Base-by-base conservation (phyloP, 768 basidiomycete genomes). In the Tubosaeta brunneosetosa region DNA sequence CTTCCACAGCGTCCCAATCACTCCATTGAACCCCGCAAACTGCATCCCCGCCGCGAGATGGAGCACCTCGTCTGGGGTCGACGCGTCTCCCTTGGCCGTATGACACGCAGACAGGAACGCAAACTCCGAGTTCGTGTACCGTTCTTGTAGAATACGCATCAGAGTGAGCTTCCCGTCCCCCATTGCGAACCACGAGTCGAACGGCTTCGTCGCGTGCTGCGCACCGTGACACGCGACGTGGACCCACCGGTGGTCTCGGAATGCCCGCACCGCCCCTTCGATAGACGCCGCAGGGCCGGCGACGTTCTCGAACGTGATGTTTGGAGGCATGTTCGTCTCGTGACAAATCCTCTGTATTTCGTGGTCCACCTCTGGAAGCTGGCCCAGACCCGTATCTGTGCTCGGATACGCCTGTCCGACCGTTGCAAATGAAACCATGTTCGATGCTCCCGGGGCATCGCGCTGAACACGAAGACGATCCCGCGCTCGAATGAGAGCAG, bases 131-230 rank as follows among this genome's bases (percentile, higher is more conserved):
- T 50, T 41, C 8, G 41, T 34, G 22, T 50, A 50, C 4, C 49
- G 41, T 2, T 50, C 41, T 25, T 27, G 41, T 32, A 50, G 43
- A 32, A 43, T 43, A 0, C 41, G 41, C 49, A 43, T 50, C 5
- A 50, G 40, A 14, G 49, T 50, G 1, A 50, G 31, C 49, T 42
- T 31, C 0, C 41, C 49, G 9, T 50, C 41, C 2, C 33, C 26
- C 49, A 43, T 50, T n/a, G 41, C 49, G 14, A 50, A 43, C 49
- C 32, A 50, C 1, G 41, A 50, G 1, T 43, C 32, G 31, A 49
- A 49, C 13, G 49, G 49, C 5, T 25, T 14, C 14, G 14, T n/a
- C 14, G 49, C 29, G 4, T 31, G 38, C 3, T 22, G 22, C 22
- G 40, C 49, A 16, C 41, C 49, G 29, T 41, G 40, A 3, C 40